Evolutionary conservation across 768 basidiomycete species (phyloP), one percentile per base, ranked within the genome.

Genomic region (Collybia sordida): DNA sequence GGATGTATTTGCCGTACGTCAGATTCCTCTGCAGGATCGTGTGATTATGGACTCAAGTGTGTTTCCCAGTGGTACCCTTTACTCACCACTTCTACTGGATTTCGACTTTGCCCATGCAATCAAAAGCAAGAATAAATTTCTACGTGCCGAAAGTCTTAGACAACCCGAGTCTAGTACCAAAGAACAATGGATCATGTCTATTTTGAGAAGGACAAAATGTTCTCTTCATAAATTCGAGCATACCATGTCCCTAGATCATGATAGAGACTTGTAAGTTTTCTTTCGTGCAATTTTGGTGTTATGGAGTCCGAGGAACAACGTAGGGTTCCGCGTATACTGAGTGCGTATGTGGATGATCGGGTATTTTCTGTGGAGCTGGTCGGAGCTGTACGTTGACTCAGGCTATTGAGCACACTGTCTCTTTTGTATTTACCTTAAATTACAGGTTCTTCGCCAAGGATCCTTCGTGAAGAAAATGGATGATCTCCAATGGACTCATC

Each of bases 401-500:
- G 31, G 31, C 3, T 12, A 31, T 31, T 31, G 3, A 6, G 31
- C 31, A 4, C 14, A 31, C 3, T 12, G 3, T 14, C 9, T 31
- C 14, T 3, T 11, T 31, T 4, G 11, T 31, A n/a, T 31, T 31
- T 14, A 27, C 27, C 27, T 27, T 27, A 11, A 27, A 27, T 11
- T 11, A 27, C 9, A 58, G 57, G 54, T 58, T 21, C 38, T 58
- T n/a, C 54, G 57, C 6, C 57, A 58, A 40, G 49, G 51, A 19
- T 35, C 47, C 2, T 58, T 58, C 25, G 42, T 54, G 18, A 15
- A 27, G 12, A 54, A 50, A 36, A 49, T 54, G 49, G 27, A 31
- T n/a, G 66, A 73, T 25, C 58, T 84, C 3, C 70, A 71, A 0
- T 86, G 84, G 83, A 74, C 78, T 3, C 59, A 65, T 34, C 65